These are phyloP conservation scores for Candida nanaspora DNA, from an alignment of 805 yeast genomes.

Conservation along the genomic window DNA sequence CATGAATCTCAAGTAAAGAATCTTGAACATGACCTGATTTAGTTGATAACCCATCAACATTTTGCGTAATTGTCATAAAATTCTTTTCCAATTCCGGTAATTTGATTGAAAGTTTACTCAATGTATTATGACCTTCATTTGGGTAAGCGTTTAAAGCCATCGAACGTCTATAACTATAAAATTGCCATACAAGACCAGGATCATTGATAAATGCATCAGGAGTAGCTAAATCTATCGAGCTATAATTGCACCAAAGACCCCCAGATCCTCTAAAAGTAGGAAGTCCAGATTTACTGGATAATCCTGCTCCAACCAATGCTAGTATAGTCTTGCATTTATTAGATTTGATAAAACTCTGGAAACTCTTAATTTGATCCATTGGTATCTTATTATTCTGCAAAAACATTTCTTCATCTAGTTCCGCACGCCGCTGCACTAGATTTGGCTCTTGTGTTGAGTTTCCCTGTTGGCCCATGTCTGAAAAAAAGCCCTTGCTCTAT, in stretches of 20 bases:
- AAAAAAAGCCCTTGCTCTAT: no score
- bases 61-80: slow-evolving; percentile 71
- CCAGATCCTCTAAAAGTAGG: slow-evolving; percentile 67
- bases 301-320: slow-evolving; percentile 77
- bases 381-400: no score
- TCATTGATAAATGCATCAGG: slow-evolving; percentile 83
- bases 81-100: slow-evolving; percentile 11
- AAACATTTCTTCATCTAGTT: no score
- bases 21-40: slow-evolving; percentile 55
- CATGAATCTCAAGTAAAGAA: slow-evolving; percentile 67
- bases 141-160: slow-evolving; percentile 64
- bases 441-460: no score
- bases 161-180: slow-evolving; percentile 63
- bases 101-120: slow-evolving; percentile 49
- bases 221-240: slow-evolving; percentile 79
- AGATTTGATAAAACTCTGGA: slow-evolving; percentile 35
- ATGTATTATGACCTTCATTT: slow-evolving; percentile 64
- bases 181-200: slow-evolving; percentile 89
- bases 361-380: slow-evolving; percentile 15
- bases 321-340: slow-evolving; percentile 40
- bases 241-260: slow-evolving; percentile 72
- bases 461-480: no score
- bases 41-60: slow-evolving; percentile 68
- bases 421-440: no score
- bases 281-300: slow-evolving; percentile 71